These are phyloP conservation scores for Cyberlindnera maclurae DNA, from an alignment of 805 yeast species.

Conservation along the genomic window DNA sequence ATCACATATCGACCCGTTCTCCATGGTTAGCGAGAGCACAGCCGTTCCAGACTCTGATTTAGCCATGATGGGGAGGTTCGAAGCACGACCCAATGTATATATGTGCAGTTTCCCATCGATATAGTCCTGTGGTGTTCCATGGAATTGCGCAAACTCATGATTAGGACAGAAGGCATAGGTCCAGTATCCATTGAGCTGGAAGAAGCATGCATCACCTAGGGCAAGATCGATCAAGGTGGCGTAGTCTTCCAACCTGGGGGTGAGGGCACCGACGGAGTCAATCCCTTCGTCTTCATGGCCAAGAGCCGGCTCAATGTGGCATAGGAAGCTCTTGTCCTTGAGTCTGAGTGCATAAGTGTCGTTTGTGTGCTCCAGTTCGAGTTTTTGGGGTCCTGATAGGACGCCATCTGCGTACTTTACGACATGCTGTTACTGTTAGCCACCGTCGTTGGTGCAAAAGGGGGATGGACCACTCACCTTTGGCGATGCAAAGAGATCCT, in stretches of 20 bases:
- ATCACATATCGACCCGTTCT: conserved; percentile 21
- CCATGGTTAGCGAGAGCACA: conserved; percentile 4
- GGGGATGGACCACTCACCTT: too few relatives aligned
- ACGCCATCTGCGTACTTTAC: conserved; percentile 7
- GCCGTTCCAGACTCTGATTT: conserved; percentile 9
- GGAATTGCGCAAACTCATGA: conserved; percentile 13
- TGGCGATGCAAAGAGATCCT: conserved; percentile 17
- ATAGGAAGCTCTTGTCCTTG: conserved; percentile 6
- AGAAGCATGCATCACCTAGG: neutral
- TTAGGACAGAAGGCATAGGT: conserved; percentile 8
- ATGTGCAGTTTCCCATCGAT: neutral
- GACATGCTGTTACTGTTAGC: conserved; percentile 11
- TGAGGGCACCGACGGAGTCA: neutral
- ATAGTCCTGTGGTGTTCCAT: conserved; percentile 1
- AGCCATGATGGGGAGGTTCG: conserved; percentile 1
- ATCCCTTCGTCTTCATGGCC: neutral
- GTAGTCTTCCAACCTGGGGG: neutral
- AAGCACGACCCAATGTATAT: neutral
- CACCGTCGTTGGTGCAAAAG: conserved; percentile 1
- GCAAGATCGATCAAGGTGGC: conserved; percentile 1
- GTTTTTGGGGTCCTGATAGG: too few relatives aligned
- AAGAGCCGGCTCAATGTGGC: conserved; percentile 8
- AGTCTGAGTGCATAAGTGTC: too few relatives aligned
- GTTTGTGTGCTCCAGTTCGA: too few relatives aligned
- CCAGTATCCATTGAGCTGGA: conserved; percentile 10